Evolutionary conservation across 1,139 yeast species (phyloP).

Genomic region (Magnusiomyces fungicola): DNA sequence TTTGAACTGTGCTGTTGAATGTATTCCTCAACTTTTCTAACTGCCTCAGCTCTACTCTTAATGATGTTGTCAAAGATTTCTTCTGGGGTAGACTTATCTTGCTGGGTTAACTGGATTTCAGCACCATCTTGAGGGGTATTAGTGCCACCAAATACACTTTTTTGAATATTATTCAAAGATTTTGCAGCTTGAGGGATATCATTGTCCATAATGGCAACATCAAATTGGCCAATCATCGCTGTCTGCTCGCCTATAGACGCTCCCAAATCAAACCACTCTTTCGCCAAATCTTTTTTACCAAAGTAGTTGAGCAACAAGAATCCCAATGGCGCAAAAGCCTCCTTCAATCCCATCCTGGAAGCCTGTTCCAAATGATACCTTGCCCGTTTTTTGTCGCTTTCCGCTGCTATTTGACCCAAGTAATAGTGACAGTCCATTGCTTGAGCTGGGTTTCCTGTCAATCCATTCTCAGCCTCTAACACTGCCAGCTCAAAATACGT

Average conservation of each 20-base stretch:
- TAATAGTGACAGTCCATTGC: conserved; percentile 70
- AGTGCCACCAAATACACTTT: background rate
- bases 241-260: conserved; percentile 51
- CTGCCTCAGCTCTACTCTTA: background rate
- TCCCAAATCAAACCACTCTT: conserved; percentile 83
- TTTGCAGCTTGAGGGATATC: conserved; percentile 15
- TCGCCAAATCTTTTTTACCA: conserved; percentile 45
- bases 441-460: conserved; percentile 24
- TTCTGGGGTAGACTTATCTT: background rate
- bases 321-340: conserved; percentile 70
- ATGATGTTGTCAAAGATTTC: background rate
- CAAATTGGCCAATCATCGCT: conserved; percentile 72
- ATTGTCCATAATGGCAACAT: conserved; percentile 29
- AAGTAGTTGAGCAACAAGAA: conserved; percentile 53
- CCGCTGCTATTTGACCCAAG: conserved; percentile 55
- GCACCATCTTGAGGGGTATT: background rate
- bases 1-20: background rate
- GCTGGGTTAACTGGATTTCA: background rate
- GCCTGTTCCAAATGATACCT: conserved; percentile 67
- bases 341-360: conserved; percentile 69
- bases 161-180: background rate
- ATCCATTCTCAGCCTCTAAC: conserved; percentile 18
- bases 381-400: conserved; percentile 34
- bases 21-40: background rate
- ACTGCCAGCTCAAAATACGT: conserved; percentile 55